Evolutionary conservation across 192 early-diverging fungal genomes (phyloP), one percentile per base, ranked within the genome.

Genomic region (Obelidium mucronatum): DNA sequence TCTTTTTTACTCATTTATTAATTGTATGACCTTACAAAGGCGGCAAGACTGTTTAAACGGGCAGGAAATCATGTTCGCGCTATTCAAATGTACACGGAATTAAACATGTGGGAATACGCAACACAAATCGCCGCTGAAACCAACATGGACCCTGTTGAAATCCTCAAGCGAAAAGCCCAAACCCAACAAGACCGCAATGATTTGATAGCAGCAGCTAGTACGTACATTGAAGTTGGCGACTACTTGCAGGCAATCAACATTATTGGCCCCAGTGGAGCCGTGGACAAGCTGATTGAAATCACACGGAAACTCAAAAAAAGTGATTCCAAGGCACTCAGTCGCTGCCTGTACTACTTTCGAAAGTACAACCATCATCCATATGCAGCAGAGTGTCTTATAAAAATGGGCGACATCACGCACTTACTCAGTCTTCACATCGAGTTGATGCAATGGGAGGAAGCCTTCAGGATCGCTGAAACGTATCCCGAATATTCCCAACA

Each of bases 41-140:
- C 88, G 8, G 86, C 86, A 4, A 65, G 75, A 28, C 64, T 82
- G 30, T 88, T 81, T 44, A 84, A 81, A 63, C 48, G 75, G 35
- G 78, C 80, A 11, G 85, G 86, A 30, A 69, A 88, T 52, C 71
- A 64, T 22, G 76, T 85, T 55, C 82, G 83, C 36, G 88, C 88
- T 2, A 89, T 89, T 56, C 84, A 89, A 67, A 88, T 90, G 84
- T 90, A 80, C 59, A 86, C 87, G 1, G 82, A 86, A 22, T 76
- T 90, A 26, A 83, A 85, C 55, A 84, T 88, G 83, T 90, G 85
- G 87, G 87, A 87, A 31, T 76, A 83, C 22, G 89, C 89, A 2
- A 87, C 85, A 2, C 77, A 84, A 63, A 34, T 89, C 37, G 89
- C 89, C 1, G 62, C 81, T 35, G 85, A 89, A 54, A 79, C 79